Conservation (phyloP, 108 stramenopile genomes). For the Fistulifera solaris region DNA sequence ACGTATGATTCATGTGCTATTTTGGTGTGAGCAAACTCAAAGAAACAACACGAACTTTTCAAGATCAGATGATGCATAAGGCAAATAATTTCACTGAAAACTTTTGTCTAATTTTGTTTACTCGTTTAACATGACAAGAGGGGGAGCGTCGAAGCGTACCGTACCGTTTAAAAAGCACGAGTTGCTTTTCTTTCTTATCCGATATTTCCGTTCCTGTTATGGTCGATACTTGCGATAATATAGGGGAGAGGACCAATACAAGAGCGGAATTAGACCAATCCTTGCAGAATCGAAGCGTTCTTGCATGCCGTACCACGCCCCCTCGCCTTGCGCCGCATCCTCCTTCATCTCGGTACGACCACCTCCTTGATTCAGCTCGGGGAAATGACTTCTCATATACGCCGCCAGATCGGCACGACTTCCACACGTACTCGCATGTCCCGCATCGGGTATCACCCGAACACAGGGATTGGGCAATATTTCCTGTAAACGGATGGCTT, state of each 20-base stretch:
- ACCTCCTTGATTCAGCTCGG: slow-evolving; percentile 20
- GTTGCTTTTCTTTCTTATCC: too few relatives aligned
- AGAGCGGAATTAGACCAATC: slow-evolving; percentile 62
- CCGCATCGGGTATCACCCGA: slow-evolving; percentile 68
- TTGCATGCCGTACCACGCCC: slow-evolving; percentile 51
- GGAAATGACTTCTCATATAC: slow-evolving; percentile 42
- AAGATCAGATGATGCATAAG: too few relatives aligned
- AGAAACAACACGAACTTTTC: too few relatives aligned
- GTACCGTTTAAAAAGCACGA: too few relatives aligned
- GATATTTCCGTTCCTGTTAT: too few relatives aligned
- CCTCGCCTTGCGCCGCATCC: slow-evolving; percentile 21
- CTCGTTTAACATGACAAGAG: too few relatives aligned
- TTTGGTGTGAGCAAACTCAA: too few relatives aligned
- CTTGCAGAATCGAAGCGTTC: slow-evolving; percentile 56
- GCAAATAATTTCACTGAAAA: too few relatives aligned
- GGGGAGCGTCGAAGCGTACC: too few relatives aligned
- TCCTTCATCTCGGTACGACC: slow-evolving; percentile 27
- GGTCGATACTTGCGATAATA: too few relatives aligned
- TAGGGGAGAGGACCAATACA: slow-evolving; percentile 39
- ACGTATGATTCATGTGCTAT: too few relatives aligned
- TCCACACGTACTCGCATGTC: slow-evolving; percentile 81
- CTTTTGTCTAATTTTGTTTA: too few relatives aligned
- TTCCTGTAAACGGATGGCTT: slow-evolving; percentile 50
- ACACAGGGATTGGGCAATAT: slow-evolving; percentile 27
- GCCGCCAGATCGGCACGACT: slow-evolving; percentile 60